These are phyloP conservation scores for Diplosphaera chodatii DNA, from an alignment of 139 green algal species.

Conservation along the genomic window DNA sequence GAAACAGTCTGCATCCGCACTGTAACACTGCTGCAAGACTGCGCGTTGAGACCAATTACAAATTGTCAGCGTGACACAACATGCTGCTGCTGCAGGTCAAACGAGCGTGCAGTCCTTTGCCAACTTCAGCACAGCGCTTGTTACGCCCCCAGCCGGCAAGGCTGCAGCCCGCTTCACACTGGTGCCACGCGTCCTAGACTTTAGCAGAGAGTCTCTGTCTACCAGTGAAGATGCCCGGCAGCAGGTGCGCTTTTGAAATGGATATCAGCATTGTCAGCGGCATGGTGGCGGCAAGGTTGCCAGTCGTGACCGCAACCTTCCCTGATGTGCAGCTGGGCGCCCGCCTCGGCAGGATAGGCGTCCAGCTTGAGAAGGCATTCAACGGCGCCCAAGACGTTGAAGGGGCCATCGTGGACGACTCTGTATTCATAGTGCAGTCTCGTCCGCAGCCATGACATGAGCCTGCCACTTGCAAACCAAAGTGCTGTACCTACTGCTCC, in stretches of 20 bases:
- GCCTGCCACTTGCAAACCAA: too few species aligned
- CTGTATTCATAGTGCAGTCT: slow-evolving; percentile 87
- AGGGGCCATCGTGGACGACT: slow-evolving; percentile 62
- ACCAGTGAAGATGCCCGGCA: slow-evolving; percentile 36
- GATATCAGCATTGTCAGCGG: too few species aligned
- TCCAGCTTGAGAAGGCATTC: slow-evolving; percentile 59
- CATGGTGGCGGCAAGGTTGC: too few species aligned
- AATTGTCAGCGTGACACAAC: too few species aligned
- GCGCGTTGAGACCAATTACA: too few species aligned
- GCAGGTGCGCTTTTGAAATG: slow-evolving; percentile 20
- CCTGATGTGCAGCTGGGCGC: slow-evolving; percentile 22
- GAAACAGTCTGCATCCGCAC: too few species aligned
- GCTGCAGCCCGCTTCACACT: slow-evolving; percentile 13
- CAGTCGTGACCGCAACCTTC: too few species aligned
- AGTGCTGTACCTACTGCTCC: too few species aligned
- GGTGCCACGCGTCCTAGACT: slow-evolving; percentile 64
- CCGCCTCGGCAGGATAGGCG: slow-evolving; percentile 50
- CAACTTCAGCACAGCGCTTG: slow-evolving; percentile 80
- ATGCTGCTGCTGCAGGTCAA: slow-evolving; percentile 22
- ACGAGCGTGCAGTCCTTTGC: slow-evolving; percentile 79
- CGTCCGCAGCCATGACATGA: slow-evolving; percentile 85
- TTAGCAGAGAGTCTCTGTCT: slow-evolving; percentile 69
- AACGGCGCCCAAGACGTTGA: slow-evolving; percentile 87
- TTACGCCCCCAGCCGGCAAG: slow-evolving; percentile 17
- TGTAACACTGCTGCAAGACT: too few species aligned